Base-by-base conservation (phyloP, 257 asterid genomes). In the Solanum paucissectum region DNA sequence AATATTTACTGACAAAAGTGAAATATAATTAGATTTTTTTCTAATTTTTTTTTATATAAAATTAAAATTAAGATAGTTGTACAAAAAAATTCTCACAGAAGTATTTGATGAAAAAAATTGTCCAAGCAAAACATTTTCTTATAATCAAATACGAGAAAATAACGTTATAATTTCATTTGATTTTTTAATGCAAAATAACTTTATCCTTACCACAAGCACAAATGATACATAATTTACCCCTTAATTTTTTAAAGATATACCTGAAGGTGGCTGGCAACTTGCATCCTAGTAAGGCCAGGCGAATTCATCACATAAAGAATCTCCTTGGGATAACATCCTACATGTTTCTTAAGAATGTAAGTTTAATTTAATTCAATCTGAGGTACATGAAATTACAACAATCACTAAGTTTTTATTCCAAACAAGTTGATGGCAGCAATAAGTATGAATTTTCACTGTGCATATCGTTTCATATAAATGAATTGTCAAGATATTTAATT, bases 231-330 rank as follows among this genome's bases (percentile, higher is more conserved):
- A 37, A 74, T 36, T 74, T 74, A 34, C 4, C 83, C 23, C 29
- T 9, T 36, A 12, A 10, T 1, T 23, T 1, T 21, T 49, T 38
- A 12, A 4, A 11, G 6, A 84, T 14, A 13, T 74, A 90, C 91
- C 90, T 90, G 92, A 16, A 89, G 91, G 60, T 89, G 91, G 33
- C 91, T 91, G 0, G 92, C 91, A 5, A 89, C 89, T 87, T 89
- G 92, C 92, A 91, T 87, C 66, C 91, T 89, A 1, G 92, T 91
- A 36, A 91, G 88, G 9, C 90, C 89, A 38, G 87, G 81, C 2
- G 88, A 90, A 8, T 91, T 89, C 90, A 91, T 89, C 9, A n/a
- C 4, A 33, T 83, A 2, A 6, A 16, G 60, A 0, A 49, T 49
- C 0, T 7, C 23, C 23, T 49, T 49, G 60, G 60, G 60, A 49